Evolutionary conservation across 257 asterid species (phyloP), one percentile per base, ranked within the genome.

Genomic region (Verbascum thapsus): DNA sequence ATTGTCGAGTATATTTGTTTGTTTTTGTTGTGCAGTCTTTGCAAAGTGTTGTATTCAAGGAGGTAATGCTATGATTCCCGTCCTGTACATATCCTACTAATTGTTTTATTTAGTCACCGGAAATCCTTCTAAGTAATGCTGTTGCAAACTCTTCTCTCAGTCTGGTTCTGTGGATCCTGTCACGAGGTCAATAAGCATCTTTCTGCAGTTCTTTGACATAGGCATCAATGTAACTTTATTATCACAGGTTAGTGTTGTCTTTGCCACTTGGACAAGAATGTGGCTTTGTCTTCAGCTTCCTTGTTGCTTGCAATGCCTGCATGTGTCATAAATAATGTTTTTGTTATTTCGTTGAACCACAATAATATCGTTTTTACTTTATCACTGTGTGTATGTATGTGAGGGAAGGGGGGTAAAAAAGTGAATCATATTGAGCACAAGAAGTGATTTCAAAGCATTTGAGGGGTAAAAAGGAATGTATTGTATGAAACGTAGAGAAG

Each of bases 121-220:
- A 55, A 16, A 55, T 51, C 54, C 60, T 60, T 61, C 62, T 66
- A 66, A 16, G 37, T 35, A 63, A 7, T 18, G 17, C 39, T 58
- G 9, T 53, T 43, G 32, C 42, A 20, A 74, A 45, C 6, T 68
- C 35, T 73, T 72, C 51, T 67, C 55, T 38, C 88, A 94, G 99
- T 91, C 90, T 76, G 97, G 96, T 80, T 87, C 95, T 30, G 91
- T 80, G 61, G 99, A 94, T 80, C 99, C 99, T 16, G 99, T 90
- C 61, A 94, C 96, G 13, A 78, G 83, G 82, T 79, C 95, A 68
- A 83, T 94, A 77, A 90, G 97, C 94, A 94, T 94, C 68, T 85
- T 82, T 69, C 80, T 94, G 81, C 96, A 94, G 82, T 83, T 80
- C 76, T 94, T 94, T 72, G 97, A 94, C 72, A 90, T 94, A 59